Percentiles rank a stretch among this genome's conserved stretches.
phyloP scores from a whole-genome alignment of 108 stramenopile species.

The Chaetoceros tenuissimus region DNA sequence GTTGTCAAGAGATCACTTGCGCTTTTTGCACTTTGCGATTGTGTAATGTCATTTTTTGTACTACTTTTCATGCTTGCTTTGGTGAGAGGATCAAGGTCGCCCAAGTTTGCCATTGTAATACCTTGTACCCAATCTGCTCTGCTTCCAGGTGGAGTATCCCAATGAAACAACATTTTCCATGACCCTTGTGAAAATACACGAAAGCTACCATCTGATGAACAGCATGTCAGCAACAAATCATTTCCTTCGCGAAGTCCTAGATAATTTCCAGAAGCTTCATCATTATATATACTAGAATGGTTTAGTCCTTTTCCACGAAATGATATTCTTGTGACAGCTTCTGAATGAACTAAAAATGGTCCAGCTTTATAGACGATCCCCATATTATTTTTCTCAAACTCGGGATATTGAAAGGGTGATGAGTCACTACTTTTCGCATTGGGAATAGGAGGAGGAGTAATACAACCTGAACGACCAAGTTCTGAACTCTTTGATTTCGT shows the following conservation, averaged over 20 bases:
- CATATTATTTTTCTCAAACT: not conserved
- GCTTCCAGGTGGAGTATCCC: slow-evolving; percentile 57
- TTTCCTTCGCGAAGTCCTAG: slow-evolving; percentile 36
- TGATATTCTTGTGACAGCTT: slow-evolving; percentile 60
- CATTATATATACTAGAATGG: slow-evolving; percentile 32
- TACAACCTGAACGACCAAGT: not conserved
- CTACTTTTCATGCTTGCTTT: not conserved
- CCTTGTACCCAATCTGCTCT: slow-evolving; percentile 77
- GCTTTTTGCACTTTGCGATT: not conserved
- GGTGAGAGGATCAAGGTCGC: slow-evolving; percentile 54
- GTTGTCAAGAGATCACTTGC: slow-evolving; percentile 11
- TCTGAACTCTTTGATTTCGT: not conserved
- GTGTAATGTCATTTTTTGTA: not conserved
- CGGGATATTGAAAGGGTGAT: too few relatives aligned
- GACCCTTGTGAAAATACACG: slow-evolving; percentile 69
- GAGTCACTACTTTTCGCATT: not conserved
- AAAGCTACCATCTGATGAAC: slow-evolving; percentile 37
- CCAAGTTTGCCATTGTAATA: slow-evolving; percentile 62
- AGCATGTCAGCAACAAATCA: slow-evolving; percentile 73
- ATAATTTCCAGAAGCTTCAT: slow-evolving; percentile 2
- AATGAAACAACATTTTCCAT: slow-evolving; percentile 71
- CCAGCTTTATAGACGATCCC: slow-evolving; percentile 73
- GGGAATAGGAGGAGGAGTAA: not conserved
- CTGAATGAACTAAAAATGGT: slow-evolving; percentile 62
- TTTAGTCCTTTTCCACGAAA: slow-evolving; percentile 61